These are phyloP conservation scores for Lentinula sp. DNA, from an alignment of 768 basidiomycete genomes.

Conservation along the genomic window DNA sequence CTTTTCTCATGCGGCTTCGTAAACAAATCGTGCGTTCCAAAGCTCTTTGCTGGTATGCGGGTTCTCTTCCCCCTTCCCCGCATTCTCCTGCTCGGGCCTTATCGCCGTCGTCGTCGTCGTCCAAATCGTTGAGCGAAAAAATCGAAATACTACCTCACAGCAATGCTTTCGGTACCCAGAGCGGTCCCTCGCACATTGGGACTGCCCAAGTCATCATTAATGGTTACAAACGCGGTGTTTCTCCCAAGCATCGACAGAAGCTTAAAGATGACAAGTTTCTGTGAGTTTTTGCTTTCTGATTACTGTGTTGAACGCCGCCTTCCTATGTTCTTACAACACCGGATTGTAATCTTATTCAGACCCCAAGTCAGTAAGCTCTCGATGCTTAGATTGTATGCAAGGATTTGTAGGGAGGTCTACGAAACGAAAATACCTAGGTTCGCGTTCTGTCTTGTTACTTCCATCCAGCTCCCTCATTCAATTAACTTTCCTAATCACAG, in stretches of 20 bases:
- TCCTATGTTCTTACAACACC: too few relatives aligned
- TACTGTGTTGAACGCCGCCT: too few relatives aligned
- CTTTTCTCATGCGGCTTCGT: neutral
- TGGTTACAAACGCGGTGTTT: conserved; percentile 71
- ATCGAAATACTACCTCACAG: neutral
- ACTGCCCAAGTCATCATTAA: conserved; percentile 66
- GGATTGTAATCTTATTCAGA: neutral
- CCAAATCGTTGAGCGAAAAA: neutral
- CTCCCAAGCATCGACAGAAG: conserved; percentile 61
- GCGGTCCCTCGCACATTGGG: neutral
- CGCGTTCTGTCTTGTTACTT: neutral
- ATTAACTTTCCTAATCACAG: neutral
- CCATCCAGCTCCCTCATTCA: neutral
- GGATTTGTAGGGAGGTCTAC: neutral
- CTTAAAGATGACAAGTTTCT: conserved; percentile 6
- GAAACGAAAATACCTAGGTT: neutral
- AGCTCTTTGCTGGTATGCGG: conserved; percentile 73
- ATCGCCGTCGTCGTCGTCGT: neutral
- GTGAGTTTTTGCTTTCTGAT: conserved; percentile 32
- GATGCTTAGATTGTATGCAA: conserved; percentile 1
- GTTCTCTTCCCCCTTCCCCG: conserved; percentile 19
- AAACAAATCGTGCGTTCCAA: neutral
- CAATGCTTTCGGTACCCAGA: neutral
- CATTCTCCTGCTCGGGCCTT: conserved; percentile 19
- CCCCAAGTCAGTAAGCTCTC: neutral